phyloP scores from a whole-genome alignment of 306 rosid genomes.

The Canavalia gladiata region DNA sequence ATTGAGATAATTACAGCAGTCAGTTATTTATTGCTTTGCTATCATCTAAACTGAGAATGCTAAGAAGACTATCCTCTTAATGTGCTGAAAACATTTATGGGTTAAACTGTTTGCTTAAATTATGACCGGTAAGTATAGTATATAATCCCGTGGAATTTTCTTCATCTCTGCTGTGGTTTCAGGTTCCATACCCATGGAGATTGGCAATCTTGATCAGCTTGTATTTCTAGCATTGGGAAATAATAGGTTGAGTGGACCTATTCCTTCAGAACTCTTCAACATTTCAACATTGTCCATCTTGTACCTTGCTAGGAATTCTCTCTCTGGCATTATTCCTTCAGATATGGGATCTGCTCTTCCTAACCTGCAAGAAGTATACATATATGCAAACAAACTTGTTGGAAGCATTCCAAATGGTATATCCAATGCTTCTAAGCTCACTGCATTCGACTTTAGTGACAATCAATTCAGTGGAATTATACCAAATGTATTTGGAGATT shows the following conservation, averaged over 20 bases:
- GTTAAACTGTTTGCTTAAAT: no score
- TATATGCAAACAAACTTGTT: constrained; percentile 28
- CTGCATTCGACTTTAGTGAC: neutral
- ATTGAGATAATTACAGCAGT: no score
- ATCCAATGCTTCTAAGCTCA: constrained; percentile 46
- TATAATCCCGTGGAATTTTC: no score
- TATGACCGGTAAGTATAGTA: no score
- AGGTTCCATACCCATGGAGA: constrained; percentile 42
- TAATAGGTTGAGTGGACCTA: constrained; percentile 18
- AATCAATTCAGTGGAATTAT: constrained; percentile 32
- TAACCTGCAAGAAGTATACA: neutral
- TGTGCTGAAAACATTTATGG: no score
- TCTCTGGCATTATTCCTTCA: constrained; percentile 44
- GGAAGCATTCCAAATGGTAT: constrained; percentile 43
- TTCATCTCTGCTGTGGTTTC: neutral
- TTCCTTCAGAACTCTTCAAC: constrained; percentile 44
- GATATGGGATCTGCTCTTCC: constrained; percentile 32
- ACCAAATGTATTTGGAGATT: constrained; percentile 29
- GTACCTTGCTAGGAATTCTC: neutral
- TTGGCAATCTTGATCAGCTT: constrained; percentile 36
- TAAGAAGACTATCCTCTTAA: no score
- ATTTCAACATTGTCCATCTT: constrained; percentile 31
- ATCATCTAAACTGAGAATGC: no score
- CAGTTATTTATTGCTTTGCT: no score
- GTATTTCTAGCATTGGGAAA: accelerated